These are phyloP conservation scores for Clarireedia paspali DNA, from an alignment of 2,329 filamentous ascomycete genomes.

Conservation along the genomic window DNA sequence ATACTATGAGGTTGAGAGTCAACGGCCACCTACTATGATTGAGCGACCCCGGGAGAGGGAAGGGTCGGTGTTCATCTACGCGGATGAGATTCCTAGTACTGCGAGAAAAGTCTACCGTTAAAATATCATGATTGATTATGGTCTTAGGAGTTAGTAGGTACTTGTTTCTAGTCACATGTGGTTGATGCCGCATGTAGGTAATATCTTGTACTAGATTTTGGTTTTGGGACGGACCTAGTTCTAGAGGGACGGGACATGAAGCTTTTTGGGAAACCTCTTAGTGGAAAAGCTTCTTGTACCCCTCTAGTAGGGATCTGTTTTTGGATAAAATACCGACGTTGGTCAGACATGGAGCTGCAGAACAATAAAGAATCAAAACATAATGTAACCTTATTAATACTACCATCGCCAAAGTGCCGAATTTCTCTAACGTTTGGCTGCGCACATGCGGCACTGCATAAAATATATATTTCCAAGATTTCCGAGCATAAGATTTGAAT, in stretches of 20 bases:
- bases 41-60: constrained; percentile 26
- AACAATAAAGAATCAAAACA: background rate
- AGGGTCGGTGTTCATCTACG: constrained; percentile 26
- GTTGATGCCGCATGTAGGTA: background rate
- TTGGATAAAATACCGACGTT: constrained; percentile 1
- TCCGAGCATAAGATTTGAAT: too few species aligned
- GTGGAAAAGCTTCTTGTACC: too few species aligned
- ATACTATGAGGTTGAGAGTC: constrained; percentile 22
- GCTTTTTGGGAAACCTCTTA: background rate
- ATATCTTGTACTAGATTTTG: background rate
- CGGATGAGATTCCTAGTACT: constrained; percentile 23
- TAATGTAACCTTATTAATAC: background rate
- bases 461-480: too few species aligned
- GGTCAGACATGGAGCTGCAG: background rate
- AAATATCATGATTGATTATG: background rate
- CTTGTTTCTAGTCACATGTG: constrained; percentile 1
- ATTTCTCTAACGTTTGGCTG: too few species aligned
- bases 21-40: constrained; percentile 23
- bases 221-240: background rate
- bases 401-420: too few species aligned
- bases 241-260: background rate
- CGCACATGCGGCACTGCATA: too few species aligned
- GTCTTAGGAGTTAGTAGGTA: background rate
- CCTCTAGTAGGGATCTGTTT: background rate
- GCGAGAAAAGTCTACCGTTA: constrained; percentile 25